These are phyloP conservation scores for Fraxinus paxiana DNA, from an alignment of 305 asterid species.

Conservation along the genomic window DNA sequence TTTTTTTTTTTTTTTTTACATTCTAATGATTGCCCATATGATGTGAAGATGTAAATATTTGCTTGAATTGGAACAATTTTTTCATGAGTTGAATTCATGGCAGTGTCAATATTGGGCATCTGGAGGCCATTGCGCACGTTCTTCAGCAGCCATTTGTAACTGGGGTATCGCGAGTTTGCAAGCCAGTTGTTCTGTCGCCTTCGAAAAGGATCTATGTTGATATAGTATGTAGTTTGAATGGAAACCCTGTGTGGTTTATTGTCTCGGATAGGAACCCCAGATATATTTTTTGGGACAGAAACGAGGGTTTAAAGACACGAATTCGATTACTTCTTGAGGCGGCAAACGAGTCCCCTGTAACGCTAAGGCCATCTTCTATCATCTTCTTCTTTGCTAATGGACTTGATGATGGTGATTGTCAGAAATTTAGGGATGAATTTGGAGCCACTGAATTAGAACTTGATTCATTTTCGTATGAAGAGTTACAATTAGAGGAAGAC, in stretches of 20 bases:
- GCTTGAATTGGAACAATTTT: constrained; percentile 18
- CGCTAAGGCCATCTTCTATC: constrained; percentile 56
- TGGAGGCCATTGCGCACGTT: constrained; percentile 71
- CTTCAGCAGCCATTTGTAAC: constrained; percentile 60
- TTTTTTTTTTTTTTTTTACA: not conserved
- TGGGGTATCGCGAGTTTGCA: constrained; percentile 79
- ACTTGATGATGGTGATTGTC: constrained; percentile 32
- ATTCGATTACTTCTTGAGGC: constrained; percentile 46
- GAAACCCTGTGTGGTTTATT: constrained; percentile 81
- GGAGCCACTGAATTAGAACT: constrained; percentile 40
- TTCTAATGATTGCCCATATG: not conserved
- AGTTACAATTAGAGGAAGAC: constrained; percentile 49
- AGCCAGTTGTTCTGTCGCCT: constrained; percentile 42
- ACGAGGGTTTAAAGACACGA: constrained; percentile 50
- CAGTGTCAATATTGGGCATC: constrained; percentile 82
- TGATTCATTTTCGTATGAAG: constrained; percentile 37
- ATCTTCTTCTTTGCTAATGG: constrained; percentile 74
- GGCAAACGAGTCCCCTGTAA: constrained; percentile 50
- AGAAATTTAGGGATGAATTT: constrained; percentile 49
- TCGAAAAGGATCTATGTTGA: constrained; percentile 53
- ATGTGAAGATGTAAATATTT: not conserved
- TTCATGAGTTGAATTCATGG: not conserved
- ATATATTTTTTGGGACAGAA: constrained; percentile 43
- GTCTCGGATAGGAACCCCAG: constrained; percentile 77
- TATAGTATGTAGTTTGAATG: constrained; percentile 58